Evolutionary conservation across 2,329 filamentous ascomycete genomes (phyloP), one percentile per base, ranked within the genome.

Genomic region (Rhinocladiella similis): DNA sequence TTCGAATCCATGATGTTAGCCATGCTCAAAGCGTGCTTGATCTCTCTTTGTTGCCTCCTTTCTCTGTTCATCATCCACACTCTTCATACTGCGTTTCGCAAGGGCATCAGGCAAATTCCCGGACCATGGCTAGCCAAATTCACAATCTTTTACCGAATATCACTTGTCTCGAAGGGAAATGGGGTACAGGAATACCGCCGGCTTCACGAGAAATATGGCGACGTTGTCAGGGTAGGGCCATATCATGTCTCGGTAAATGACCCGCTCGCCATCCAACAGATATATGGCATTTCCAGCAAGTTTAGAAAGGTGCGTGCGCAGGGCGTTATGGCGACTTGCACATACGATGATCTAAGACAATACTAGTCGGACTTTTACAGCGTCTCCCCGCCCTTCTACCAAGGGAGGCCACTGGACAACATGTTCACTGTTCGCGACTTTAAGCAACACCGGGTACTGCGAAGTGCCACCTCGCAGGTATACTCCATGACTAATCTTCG

Each of bases 281-380:
- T 94, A 42, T 94, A 94, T 69, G 89, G 89, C 0, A 72, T 92
- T 35, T 91, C 91, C 69, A 92, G 91, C 71, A 88, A 88, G 0
- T 88, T 91, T 64, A 75, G 82, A 46, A 93, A 93, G 82, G 87
- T 88, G 70, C 43, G 70, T 20, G 18, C 6, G 22, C 22, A 25
- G 22, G 7, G 22, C 33, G 13, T 5, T 22, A 53, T 7, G 51
- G 46, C 9, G 7, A 19, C 33, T 49, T 55, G 43, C 18, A 25
- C 22, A 25, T 7, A 25, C 13, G 35, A 16, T 5, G 35, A 13
- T 38, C n/a, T 38, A 16, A 16, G 5, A 38, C 2, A 14, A 38
- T 16, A 38, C 35, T 38, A 89, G 85, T 90, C 88, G 22, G 85
- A 89, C 61, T 92, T 92, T 68, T 92, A 93, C 67, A 82, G 87